These are phyloP conservation scores for Cystofilobasidium ferigula DNA, from an alignment of 768 basidiomycete genomes.

Conservation along the genomic window DNA sequence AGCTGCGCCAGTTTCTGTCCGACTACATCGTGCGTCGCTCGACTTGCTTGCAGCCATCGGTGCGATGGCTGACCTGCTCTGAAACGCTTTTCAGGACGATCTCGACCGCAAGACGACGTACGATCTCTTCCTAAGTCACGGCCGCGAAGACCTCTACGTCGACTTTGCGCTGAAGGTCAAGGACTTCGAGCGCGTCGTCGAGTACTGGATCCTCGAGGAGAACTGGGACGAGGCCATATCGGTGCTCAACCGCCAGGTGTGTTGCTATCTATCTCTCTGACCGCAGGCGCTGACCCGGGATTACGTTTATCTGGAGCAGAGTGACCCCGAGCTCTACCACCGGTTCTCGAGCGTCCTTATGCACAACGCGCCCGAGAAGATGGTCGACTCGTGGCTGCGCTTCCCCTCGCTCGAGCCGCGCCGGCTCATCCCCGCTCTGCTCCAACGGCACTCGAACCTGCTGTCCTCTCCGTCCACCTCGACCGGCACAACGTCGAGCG, in stretches of 20 bases:
- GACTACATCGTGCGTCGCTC: slow-evolving; percentile 53
- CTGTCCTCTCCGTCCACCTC: slow-evolving; percentile 26
- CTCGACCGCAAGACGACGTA: slow-evolving; percentile 76
- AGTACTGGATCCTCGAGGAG: slow-evolving; percentile 85
- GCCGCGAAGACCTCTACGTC: slow-evolving; percentile 80
- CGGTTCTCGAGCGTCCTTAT: slow-evolving; percentile 81
- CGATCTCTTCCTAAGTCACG: slow-evolving; percentile 86
- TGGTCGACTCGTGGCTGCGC: slow-evolving; percentile 84
- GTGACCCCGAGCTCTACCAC: slow-evolving; percentile 81
- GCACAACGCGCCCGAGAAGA: slow-evolving; percentile 73
- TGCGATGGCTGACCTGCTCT: neutral
- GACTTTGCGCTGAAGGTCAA: slow-evolving; percentile 73
- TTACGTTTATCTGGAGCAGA: slow-evolving; percentile 42
- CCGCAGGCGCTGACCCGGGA: slow-evolving; percentile 3
- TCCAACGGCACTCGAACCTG: slow-evolving; percentile 43
- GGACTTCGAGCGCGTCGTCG: slow-evolving; percentile 72
- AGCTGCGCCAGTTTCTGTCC: slow-evolving; percentile 80
- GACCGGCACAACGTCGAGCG: slow-evolving; percentile 55
- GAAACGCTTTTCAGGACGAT: slow-evolving; percentile 48
- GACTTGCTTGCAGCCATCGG: neutral
- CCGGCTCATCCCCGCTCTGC: slow-evolving; percentile 75
- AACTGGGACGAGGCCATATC: slow-evolving; percentile 85
- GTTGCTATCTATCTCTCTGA: slow-evolving; percentile 22
- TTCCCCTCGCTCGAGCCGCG: slow-evolving; percentile 67
- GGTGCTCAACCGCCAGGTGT: slow-evolving; percentile 76